Evolutionary conservation across 2,329 filamentous ascomycete genomes (phyloP), one percentile per base, ranked within the genome.

Genomic region (Onygenales sp.): DNA sequence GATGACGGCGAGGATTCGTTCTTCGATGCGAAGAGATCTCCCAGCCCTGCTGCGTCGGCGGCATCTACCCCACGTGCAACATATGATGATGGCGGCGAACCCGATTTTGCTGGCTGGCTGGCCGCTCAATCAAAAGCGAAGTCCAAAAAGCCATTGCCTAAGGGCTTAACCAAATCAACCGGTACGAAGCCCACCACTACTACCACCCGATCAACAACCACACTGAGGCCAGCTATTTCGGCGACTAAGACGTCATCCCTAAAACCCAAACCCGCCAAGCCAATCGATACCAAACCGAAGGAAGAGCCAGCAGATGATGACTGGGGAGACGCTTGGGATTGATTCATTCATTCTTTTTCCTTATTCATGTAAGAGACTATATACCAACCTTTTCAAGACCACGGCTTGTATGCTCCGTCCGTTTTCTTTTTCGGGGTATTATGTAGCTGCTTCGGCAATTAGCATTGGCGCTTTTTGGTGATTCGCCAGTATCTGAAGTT

Each of bases 101-200:
- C 92, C 0, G 93, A 97, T 68, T 97, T 98, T 69, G 92, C 90
- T 4, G 91, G 90, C 4, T 97, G 93, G 91, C 71, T 97, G 21
- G 90, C 88, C 10, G 90, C 91, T 10, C 89, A 96, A 66, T 83
- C 86, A 5, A 79, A 85, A 57, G 81, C 86, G 57, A 96, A 94
- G 73, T 62, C 70, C 1, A 79, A 78, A 61, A 93, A 87, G 59
- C 74, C 85, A 2, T 66, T 97, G 52, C 91, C 92, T 0, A 98
- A 95, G 70, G 92, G 92, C 0, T 67, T 97, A 31, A 72, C 76
- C 1, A 95, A 94, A 70, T 63, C 80, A 2, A 56, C 70, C 1
- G 59, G 67, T 11, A 61, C 67, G 7, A 61, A 66, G 8, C 55
- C 63, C 69, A 17, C 54, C 57, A 37, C 42, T 13, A 58, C 63